Base-by-base conservation (phyloP, 1,284 basidiomycete species). In the Malassezia nana region DNA sequence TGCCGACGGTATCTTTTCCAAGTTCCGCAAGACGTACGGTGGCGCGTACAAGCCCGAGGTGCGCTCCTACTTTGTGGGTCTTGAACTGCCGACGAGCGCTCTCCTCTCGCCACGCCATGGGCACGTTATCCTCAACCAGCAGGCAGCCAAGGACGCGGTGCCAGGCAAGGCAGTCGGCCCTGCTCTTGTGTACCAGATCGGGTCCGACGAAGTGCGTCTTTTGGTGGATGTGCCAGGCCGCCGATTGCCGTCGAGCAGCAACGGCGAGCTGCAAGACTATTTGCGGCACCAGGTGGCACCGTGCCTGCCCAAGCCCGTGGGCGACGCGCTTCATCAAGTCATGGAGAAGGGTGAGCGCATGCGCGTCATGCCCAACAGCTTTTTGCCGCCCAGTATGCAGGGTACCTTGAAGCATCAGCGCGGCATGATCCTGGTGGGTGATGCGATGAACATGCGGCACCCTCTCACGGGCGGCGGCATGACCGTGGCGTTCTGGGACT, bases 391-490 rank as follows among this genome's bases (percentile, higher is more conserved):
- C 0, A 79, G 84, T 15, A 80, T 85, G 68, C 94, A 96, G 73
- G 87, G 86, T 10, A 50, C 84, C 63, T 64, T 30, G 52, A 53
- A 66, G 24, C 56, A 69, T 6, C 63, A 83, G 58, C 78, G 82
- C 50, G 90, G 91, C 18, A 84, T 84, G 7, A 79, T 98, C 59
- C 81, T 98, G 52, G 79, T 95, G 35, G 94, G 94, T 4, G 94
- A 98, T 74, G 84, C 92, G 1, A 92, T 90, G 85, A 99, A 98
- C 75, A 98, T 98, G 91, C 85, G 94, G 1, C 94, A 99, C 76
- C 92, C 94, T 0, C 79, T 99, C 10, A 98, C 92, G 0, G 94
- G 94, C 9, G 92, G 77, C 63, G 71, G 71, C 18, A 74, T 74
- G 71, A 64, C 69, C 1, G 71, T 74, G 13, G 71, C 66, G 9